Conservation (phyloP, 352 stramenopile species). For the Thalassiosira sp. region DNA sequence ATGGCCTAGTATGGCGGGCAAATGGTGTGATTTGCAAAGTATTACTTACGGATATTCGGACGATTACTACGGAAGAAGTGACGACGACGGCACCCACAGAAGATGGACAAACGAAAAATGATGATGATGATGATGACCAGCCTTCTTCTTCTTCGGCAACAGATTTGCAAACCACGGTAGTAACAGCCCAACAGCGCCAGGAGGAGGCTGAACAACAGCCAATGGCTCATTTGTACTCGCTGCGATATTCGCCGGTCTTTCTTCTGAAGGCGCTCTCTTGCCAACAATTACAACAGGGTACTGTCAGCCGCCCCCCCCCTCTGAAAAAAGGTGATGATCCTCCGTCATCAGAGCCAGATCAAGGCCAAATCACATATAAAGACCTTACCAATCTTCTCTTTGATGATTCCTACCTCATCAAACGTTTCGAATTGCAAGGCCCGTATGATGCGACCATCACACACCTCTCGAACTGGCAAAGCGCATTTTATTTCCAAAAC, state of each 20-base stretch:
- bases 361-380: slow-evolving; percentile 21
- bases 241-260: slow-evolving; percentile 44
- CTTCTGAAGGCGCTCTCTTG: slow-evolving; percentile 40
- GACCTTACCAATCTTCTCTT: slow-evolving; percentile 46
- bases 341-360: neutral
- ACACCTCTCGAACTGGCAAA: slow-evolving; percentile 56
- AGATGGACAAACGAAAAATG: too few species aligned
- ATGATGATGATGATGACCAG: slow-evolving; percentile 6
- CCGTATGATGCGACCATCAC: slow-evolving; percentile 57
- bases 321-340: neutral
- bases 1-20: slow-evolving; percentile 19
- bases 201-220: slow-evolving; percentile 27
- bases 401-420: slow-evolving; percentile 39
- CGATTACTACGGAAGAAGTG: slow-evolving; percentile 9
- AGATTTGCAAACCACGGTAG: too few species aligned
- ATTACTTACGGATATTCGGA: slow-evolving; percentile 26
- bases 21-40: slow-evolving; percentile 25
- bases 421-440: slow-evolving; percentile 54
- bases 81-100: too few species aligned
- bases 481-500: slow-evolving; percentile 29
- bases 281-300: neutral
- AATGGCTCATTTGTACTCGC: slow-evolving; percentile 41
- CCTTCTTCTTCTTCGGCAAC: neutral
- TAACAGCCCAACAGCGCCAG: too few species aligned
- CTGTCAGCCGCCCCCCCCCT: neutral